Base-by-base conservation (phyloP, 1,139 yeast species). In the Geotrichum klebahnii region DNA sequence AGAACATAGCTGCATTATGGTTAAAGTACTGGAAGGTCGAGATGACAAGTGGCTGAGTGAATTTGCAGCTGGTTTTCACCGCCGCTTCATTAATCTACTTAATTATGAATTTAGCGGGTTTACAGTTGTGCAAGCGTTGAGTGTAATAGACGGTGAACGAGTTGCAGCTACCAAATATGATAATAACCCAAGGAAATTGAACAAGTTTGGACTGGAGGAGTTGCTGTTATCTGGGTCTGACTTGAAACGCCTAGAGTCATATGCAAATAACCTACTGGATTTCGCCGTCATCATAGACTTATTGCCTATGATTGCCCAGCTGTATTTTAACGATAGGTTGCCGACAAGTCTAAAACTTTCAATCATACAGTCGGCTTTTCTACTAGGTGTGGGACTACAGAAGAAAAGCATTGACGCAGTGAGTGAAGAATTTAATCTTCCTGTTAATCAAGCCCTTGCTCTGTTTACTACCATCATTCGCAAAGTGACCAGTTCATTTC, bases 1-100 rank as follows among this genome's bases (percentile, higher is more conserved):
- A 49, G 98, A 92, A 68, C 97, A 92, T 64, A 89, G 97, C 0
- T 79, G 96, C 64, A 96, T 92, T 26, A 90, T 92, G 95, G 67
- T 92, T 48, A 82, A 81, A 57, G 84, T 84, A 1, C 73, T 92
- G 55, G 77, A 77, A 50, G 77, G 74, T 16, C 53, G 56, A 3
- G 59, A 58, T 16, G 57, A 51, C 14, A 72, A 73, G 36, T 92
- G 98, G 98, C 74, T 92, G 49, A 73, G 74, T 12, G 96, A 81
- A 58, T 92, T 85, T 68, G 76, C 95, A 34, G 75, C 73, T 52
- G 98, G 92, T 69, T 92, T 94, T 79, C 95, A 86, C 66, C 85
- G 82, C 64, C 78, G 98, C 63, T 92, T 90, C 66, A 72, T 88
- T 57, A 80, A 80, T 50, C 76, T 92, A 55, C 72, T 92, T 53